Percentiles rank a stretch among this genome's conserved stretches.
Evolutionary conservation across 75 land plant species (phyloP).

Genomic region (Gnetum montanum): DNA sequence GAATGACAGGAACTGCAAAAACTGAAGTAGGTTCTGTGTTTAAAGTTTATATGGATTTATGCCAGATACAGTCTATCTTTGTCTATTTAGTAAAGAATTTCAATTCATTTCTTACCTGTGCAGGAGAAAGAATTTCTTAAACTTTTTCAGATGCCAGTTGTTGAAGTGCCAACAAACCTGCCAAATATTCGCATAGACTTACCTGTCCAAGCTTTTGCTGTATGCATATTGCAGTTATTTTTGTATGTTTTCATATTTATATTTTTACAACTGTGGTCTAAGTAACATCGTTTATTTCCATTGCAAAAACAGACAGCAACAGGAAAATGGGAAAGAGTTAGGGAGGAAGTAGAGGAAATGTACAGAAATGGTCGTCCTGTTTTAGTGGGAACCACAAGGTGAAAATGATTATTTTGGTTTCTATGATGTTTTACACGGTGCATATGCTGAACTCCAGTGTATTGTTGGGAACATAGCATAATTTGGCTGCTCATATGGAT

Average conservation of each 20-base stretch:
- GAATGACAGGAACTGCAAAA: conserved; percentile 99
- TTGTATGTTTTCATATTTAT: background rate
- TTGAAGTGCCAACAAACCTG: conserved; percentile 96
- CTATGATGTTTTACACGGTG: no score
- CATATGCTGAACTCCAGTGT: no score
- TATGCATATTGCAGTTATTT: conserved; percentile 14
- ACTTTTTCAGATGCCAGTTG: conserved; percentile 92
- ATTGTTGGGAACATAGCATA: no score
- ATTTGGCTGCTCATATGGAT: no score
- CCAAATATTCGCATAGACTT: conserved; percentile 91
- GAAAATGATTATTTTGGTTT: conserved; percentile 1
- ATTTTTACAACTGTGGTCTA: background rate
- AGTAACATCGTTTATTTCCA: no score
- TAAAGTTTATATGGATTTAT: no score
- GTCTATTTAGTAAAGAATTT: no score
- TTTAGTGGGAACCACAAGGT: conserved; percentile 98
- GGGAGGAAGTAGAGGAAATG: conserved; percentile 82
- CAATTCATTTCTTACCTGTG: no score
- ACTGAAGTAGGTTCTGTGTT: conserved; percentile 78
- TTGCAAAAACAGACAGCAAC: conserved; percentile 80
- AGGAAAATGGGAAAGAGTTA: conserved; percentile 87
- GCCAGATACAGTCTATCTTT: no score
- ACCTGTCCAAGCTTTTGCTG: conserved; percentile 93
- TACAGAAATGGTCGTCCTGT: conserved; percentile 89
- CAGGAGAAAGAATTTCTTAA: conserved; percentile 95